Evolutionary conservation across 768 basidiomycete genomes (phyloP).

Genomic region (Phlebiopsis flavidoalba): DNA sequence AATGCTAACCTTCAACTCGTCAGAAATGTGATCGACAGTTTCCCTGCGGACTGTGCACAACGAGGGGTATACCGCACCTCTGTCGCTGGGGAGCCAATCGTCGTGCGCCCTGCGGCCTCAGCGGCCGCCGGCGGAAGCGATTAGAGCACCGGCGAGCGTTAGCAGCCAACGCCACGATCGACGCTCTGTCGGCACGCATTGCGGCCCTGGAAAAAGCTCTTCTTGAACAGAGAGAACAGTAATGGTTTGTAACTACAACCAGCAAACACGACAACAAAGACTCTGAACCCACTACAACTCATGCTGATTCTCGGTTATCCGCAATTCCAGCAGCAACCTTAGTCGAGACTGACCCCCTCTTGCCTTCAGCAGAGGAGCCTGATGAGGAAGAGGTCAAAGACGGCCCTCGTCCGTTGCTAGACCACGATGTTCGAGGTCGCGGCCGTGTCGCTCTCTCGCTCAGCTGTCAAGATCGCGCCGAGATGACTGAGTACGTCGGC

Average conservation of each 20-base stretch:
- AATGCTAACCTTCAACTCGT: neutral
- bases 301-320: neutral
- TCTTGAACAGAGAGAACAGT: neutral
- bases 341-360: neutral
- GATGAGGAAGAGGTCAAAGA: slow-evolving; percentile 3
- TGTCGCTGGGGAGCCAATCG: slow-evolving; percentile 27
- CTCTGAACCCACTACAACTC: neutral
- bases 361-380: neutral
- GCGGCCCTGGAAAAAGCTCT: slow-evolving; percentile 20
- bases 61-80: slow-evolving; percentile 24
- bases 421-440: slow-evolving; percentile 29
- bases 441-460: slow-evolving; percentile 32
- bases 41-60: slow-evolving; percentile 26
- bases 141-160: slow-evolving; percentile 7
- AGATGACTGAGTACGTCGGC: slow-evolving; percentile 39
- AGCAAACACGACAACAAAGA: neutral
- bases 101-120: slow-evolving; percentile 24
- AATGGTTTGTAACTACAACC: neutral
- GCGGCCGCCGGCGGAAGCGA: slow-evolving; percentile 13
- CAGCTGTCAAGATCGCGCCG: slow-evolving; percentile 28
- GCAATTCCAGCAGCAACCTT: neutral
- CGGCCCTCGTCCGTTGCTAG: slow-evolving; percentile 16
- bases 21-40: slow-evolving; percentile 44
- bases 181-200: slow-evolving; percentile 19
- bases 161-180: slow-evolving; percentile 15